Evolutionary conservation across 768 basidiomycete genomes (phyloP).

Genomic region (Agaricus blazei): DNA sequence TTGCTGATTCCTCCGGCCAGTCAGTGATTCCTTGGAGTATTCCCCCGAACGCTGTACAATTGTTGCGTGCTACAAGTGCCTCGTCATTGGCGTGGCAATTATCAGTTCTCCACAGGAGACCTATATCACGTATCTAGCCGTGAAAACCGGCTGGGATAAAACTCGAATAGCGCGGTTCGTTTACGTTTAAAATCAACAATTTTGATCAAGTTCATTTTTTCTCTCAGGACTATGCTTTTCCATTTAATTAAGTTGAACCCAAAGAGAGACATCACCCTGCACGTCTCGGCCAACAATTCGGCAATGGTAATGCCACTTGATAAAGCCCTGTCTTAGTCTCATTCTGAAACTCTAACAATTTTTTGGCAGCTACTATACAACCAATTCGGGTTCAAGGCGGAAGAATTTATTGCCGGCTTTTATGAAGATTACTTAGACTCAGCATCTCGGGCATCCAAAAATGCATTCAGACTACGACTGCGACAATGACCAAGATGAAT

Average conservation of each 20-base stretch:
- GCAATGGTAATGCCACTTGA: constrained; percentile 53
- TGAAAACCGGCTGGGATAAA: constrained; percentile 78
- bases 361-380: constrained; percentile 70
- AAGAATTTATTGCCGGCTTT: constrained; percentile 78
- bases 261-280: constrained; percentile 72
- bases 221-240: constrained; percentile 66
- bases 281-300: constrained; percentile 77
- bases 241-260: constrained; percentile 70
- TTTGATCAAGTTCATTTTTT: constrained; percentile 7
- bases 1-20: constrained; percentile 27
- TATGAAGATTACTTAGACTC: constrained; percentile 76
- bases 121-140: constrained; percentile 79
- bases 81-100: constrained; percentile 72
- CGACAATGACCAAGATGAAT: constrained; percentile 35
- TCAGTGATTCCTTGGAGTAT: constrained; percentile 64
- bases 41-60: constrained; percentile 70
- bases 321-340: not conserved
- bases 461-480: constrained; percentile 73
- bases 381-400: constrained; percentile 83
- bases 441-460: constrained; percentile 68
- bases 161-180: constrained; percentile 68
- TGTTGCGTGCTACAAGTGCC: constrained; percentile 63
- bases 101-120: constrained; percentile 76
- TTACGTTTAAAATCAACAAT: not conserved
- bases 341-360: not conserved